Evolutionary conservation across 441 rosid genomes (phyloP), one percentile per base, ranked within the genome.

Genomic region (Gossypium davidsonii): DNA sequence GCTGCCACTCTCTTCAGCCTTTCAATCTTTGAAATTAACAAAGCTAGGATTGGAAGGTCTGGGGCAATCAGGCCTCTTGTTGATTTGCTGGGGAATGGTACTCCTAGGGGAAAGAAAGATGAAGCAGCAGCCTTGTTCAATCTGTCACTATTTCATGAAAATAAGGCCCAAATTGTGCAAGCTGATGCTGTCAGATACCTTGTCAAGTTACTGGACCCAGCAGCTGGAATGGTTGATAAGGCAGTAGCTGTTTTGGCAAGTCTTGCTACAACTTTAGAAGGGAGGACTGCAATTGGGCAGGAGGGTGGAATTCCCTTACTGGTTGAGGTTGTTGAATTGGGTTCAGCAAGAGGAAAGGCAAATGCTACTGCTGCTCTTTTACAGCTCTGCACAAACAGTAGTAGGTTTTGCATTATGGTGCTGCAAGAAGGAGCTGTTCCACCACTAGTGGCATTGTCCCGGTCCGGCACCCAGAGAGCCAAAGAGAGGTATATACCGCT

Each of bases 371-470:
- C 97, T 51, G 97, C 98, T 68, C 94, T 94, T 70, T 78, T 87
- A 74, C 95, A 88, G 72, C 88, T 94, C 58, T 92, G 92, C 82
- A 78, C 83, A 17, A 84, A 66, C 71, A 90, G 87, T 49, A 71
- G 25, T 61, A 82, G 79, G 73, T 84, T 85, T 78, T 89, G 92
- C 78, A 85, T 81, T 76, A 71, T 5, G 77, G 92, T 90, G 64
- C 91, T 94, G 26, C 93, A 87, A 82, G 97, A 92, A 84, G 97
- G 98, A 58, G 98, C 87, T 34, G 92, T 92, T 65, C 98, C 97
- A 4, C 95, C 97, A 28, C 78, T 94, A 28, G 94, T 92, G 80
- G 95, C 90, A 9, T 80, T 94, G 73, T 88, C 93, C 17, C 90
- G 83, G 72, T 79, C 90, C 15, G 98, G 98, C 79, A 90, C 97